phyloP scores from a whole-genome alignment of 805 yeast genomes.

The Schwanniomyces sp. region DNA sequence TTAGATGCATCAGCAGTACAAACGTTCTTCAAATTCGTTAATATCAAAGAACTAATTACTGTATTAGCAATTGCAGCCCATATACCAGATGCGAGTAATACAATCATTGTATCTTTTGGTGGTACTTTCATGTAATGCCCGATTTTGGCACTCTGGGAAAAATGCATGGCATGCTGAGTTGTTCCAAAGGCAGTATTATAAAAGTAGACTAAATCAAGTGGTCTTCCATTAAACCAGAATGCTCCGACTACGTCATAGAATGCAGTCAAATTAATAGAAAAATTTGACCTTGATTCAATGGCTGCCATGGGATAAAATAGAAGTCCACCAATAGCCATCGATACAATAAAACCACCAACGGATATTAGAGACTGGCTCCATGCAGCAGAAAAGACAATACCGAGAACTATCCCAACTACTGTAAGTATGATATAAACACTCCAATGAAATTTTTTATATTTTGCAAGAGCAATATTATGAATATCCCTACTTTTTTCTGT shows the following conservation, averaged over 20 bases:
- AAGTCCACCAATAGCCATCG: conserved; percentile 7
- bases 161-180: conserved; percentile 12
- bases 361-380: conserved; percentile 6
- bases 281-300: conserved; percentile 8
- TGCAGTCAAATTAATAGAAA: conserved; percentile 5
- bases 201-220: conserved; percentile 10
- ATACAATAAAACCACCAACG: conserved; percentile 10
- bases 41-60: conserved; percentile 5
- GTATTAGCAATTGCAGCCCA: conserved; percentile 9
- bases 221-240: conserved; percentile 11
- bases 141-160: conserved; percentile 9
- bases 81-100: conserved; percentile 6
- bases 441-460: conserved; percentile 8
- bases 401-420: conserved; percentile 6
- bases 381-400: conserved; percentile 9
- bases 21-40: conserved; percentile 6
- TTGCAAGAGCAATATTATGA: conserved; percentile 7
- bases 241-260: conserved; percentile 10
- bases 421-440: conserved; percentile 3
- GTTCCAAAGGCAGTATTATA: conserved; percentile 9
- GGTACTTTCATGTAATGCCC: conserved; percentile 15
- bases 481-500: conserved; percentile 3
- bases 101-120: conserved; percentile 7
- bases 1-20: conserved; percentile 9
- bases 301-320: conserved; percentile 9